A percentile compares a stretch with the other conserved stretches of the same genome.
Evolutionary conservation across 805 yeast genomes (phyloP).

Genomic region (Metschnikowia vanudenii): DNA sequence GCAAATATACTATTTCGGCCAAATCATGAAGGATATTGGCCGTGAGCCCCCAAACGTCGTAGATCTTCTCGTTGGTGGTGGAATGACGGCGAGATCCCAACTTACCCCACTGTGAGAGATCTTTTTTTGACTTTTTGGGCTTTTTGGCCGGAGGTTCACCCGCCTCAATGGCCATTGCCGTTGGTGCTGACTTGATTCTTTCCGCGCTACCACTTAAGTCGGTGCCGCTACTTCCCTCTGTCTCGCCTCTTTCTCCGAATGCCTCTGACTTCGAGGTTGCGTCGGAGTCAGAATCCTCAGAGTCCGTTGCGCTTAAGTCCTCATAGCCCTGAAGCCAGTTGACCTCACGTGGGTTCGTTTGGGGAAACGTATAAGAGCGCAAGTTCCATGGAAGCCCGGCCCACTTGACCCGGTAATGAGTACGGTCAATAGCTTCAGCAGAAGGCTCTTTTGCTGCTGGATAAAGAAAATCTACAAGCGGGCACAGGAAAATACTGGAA

Average conservation of each 20-base stretch:
- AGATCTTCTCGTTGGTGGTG: constrained; percentile 45
- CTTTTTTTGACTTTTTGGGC: constrained; percentile 6
- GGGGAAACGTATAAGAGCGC: constrained; percentile 61
- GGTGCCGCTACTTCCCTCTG: too few relatives aligned
- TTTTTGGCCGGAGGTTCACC: too few relatives aligned
- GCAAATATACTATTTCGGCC: constrained; percentile 49
- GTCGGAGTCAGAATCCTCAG: constrained; percentile 17
- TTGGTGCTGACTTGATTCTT: too few relatives aligned
- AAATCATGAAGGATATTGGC: constrained; percentile 76
- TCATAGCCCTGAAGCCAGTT: constrained; percentile 59
- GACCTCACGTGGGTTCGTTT: constrained; percentile 52
- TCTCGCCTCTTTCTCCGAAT: too few relatives aligned
- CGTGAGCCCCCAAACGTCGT: constrained; percentile 82
- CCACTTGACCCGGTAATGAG: constrained; percentile 51
- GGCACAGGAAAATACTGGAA: constrained; percentile 67
- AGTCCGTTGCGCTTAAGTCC: constrained; percentile 58
- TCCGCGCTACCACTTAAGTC: too few relatives aligned
- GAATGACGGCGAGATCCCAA: constrained; percentile 39
- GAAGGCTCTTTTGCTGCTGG: constrained; percentile 29
- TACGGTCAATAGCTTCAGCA: constrained; percentile 32
- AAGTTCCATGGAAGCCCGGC: constrained; percentile 70
- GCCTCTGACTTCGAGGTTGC: background rate
- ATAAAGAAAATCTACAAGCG: constrained; percentile 56
- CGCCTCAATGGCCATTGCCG: too few relatives aligned
- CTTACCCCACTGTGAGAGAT: constrained; percentile 37